A percentile compares a stretch with the other conserved stretches of the same genome.
Conservation (phyloP, 176 grass and related monocot genomes). For the Bonia amplexicaulis region DNA sequence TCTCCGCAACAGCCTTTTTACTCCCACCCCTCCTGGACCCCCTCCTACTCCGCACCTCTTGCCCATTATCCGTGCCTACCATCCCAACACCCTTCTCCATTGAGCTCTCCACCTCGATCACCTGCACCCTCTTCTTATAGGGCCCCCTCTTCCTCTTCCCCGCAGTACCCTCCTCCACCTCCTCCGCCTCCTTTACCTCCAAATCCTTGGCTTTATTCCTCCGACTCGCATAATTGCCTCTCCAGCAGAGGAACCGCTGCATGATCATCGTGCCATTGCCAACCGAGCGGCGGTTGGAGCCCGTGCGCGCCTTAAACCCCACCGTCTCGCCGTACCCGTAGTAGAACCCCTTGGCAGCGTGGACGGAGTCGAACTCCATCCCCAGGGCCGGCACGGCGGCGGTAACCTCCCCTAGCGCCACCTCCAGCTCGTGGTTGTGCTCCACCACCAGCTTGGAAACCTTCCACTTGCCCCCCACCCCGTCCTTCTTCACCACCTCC, state of each 20-base stretch:
- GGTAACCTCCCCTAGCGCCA: not conserved
- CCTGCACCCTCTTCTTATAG: constrained; percentile 25
- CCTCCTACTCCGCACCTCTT: not conserved
- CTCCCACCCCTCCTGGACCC: not conserved
- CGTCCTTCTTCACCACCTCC: constrained; percentile 81
- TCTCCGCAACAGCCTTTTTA: constrained; percentile 24
- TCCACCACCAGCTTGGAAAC: constrained; percentile 65
- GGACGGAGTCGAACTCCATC: constrained; percentile 77
- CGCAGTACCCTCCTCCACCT: constrained; percentile 12
- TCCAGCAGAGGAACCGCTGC: constrained; percentile 83
- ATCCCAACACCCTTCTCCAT: not conserved
- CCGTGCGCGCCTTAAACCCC: constrained; percentile 64
- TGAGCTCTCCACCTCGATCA: constrained; percentile 28
- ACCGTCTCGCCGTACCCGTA: constrained; percentile 45
- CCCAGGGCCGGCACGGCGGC: constrained; percentile 37
- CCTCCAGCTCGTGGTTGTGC: constrained; percentile 58
- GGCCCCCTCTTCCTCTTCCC: constrained; percentile 35
- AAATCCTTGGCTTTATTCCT: constrained; percentile 16
- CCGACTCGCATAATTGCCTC: constrained; percentile 34
- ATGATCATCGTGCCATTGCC: constrained; percentile 54
- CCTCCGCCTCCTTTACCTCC: constrained; percentile 26
- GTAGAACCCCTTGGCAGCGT: constrained; percentile 72
- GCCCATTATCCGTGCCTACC: not conserved
- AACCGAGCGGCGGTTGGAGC: constrained; percentile 52
- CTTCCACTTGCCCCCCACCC: constrained; percentile 48